Conservation (phyloP, 148 eudicot species). For the Persicaria maculosa region DNA sequence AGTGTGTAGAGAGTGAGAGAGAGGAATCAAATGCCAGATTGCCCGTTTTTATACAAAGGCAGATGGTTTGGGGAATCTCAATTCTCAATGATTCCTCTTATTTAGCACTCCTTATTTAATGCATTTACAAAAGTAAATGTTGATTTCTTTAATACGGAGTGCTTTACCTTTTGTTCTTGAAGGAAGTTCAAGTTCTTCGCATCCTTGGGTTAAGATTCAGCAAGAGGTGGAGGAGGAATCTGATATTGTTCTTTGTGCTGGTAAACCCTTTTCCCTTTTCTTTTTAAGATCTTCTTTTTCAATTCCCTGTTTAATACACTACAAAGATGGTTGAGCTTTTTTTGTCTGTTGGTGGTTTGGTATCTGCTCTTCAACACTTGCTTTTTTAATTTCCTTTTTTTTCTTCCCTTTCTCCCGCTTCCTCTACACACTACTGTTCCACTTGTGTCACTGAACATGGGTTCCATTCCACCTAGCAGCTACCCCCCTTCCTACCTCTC, state of each 20-base stretch:
- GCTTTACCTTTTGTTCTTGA: no score
- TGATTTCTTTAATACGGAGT: neutral
- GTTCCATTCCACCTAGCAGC: slow-evolving; percentile 3
- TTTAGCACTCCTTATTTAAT: neutral
- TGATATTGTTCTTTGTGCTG: slow-evolving; percentile 3
- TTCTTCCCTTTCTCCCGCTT: neutral
- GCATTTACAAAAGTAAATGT: slow-evolving; percentile 7
- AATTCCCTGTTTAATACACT: neutral
- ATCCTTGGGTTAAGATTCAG: neutral
- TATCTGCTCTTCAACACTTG: neutral
- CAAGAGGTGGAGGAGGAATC: neutral
- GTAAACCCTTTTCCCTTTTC: neutral
- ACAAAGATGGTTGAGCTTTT: neutral
- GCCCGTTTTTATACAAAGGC: slow-evolving; percentile 6
- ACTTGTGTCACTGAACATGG: neutral
- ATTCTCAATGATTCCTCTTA: neutral
- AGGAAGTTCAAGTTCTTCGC: neutral
- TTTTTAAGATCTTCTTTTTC: neutral
- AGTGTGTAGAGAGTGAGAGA: neutral
- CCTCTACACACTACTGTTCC: slow-evolving; percentile 5
- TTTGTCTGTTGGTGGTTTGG: neutral
- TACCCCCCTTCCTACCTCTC: neutral
- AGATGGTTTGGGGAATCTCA: slow-evolving; percentile 3
- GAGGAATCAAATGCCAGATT: slow-evolving; percentile 10
- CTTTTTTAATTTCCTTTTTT: neutral